phyloP scores from a whole-genome alignment of 768 basidiomycete species.

The Xerocomus brunneocitrinus region DNA sequence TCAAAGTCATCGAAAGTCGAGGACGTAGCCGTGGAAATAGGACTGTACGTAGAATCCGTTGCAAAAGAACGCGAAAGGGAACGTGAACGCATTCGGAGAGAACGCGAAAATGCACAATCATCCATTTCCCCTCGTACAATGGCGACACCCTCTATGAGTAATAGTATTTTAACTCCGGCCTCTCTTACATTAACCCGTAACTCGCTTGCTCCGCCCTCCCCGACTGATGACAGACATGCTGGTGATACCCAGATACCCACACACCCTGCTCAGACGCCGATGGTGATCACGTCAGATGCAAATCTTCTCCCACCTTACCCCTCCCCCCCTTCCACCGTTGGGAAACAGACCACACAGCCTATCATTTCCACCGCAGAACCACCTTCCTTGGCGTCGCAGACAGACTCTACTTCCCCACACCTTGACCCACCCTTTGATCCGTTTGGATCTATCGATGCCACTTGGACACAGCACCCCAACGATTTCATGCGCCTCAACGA shows the following conservation, averaged over 20 bases:
- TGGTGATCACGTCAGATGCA: constrained; percentile 13
- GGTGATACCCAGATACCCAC: constrained; percentile 20
- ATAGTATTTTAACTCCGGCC: constrained; percentile 8
- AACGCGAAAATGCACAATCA: constrained; percentile 47
- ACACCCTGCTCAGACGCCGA: constrained; percentile 12
- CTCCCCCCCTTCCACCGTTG: constrained; percentile 52
- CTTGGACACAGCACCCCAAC: constrained; percentile 35
- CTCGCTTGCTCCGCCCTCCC: constrained; percentile 16
- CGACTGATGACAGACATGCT: constrained; percentile 6
- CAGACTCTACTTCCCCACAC: constrained; percentile 16
- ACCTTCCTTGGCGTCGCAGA: constrained; percentile 6
- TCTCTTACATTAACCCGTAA: constrained; percentile 5
- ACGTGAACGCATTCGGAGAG: constrained; percentile 64
- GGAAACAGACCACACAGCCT: constrained; percentile 13
- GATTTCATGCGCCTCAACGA: constrained; percentile 37
- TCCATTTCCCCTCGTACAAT: constrained; percentile 26
- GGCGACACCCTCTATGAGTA: constrained; percentile 20
- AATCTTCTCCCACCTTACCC: constrained; percentile 42
- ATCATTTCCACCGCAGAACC: neutral
- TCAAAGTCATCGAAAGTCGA: constrained; percentile 47
- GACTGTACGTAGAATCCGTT: constrained; percentile 69
- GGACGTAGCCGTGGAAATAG: constrained; percentile 55
- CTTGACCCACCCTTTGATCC: constrained; percentile 37
- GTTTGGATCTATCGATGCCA: constrained; percentile 38
- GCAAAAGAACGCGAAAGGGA: constrained; percentile 75